A percentile compares a stretch with the other conserved stretches of the same genome.
These are phyloP conservation scores for Rhodotorula sp. DNA, from an alignment of 1,284 basidiomycete genomes.

Conservation along the genomic window DNA sequence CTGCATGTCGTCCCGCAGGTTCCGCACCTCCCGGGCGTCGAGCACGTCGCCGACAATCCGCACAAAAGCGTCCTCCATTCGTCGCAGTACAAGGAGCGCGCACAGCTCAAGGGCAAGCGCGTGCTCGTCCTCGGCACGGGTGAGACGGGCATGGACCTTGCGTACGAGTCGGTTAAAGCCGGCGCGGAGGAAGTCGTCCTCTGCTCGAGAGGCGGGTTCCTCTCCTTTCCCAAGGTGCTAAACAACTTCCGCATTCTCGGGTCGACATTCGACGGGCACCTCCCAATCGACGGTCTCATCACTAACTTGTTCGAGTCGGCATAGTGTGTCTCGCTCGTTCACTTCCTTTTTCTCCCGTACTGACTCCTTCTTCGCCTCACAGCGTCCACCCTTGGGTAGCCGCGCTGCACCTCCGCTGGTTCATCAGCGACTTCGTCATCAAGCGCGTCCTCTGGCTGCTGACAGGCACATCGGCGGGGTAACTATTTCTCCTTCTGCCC, in stretches of 20 bases:
- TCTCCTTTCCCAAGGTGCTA: slow-evolving; percentile 66
- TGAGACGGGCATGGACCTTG: slow-evolving; percentile 69
- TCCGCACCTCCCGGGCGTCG: slow-evolving; percentile 58
- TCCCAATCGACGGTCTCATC: slow-evolving; percentile 66
- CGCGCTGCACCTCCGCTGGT: slow-evolving; percentile 62
- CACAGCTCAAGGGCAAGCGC: slow-evolving; percentile 57
- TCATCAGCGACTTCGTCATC: slow-evolving; percentile 55
- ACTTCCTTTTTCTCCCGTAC: not conserved
- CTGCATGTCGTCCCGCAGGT: slow-evolving; percentile 56
- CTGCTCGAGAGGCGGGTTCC: slow-evolving; percentile 58
- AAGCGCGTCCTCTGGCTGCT: slow-evolving; percentile 65
- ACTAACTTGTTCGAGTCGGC: slow-evolving; percentile 62
- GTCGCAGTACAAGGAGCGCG: slow-evolving; percentile 58
- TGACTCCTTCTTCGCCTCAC: not conserved
- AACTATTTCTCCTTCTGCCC: slow-evolving; percentile 39
- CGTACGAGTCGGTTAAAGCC: slow-evolving; percentile 55
- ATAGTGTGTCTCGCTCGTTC: slow-evolving; percentile 46
- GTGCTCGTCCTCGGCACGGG: slow-evolving; percentile 64
- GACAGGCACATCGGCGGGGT: slow-evolving; percentile 63
- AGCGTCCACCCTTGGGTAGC: slow-evolving; percentile 61
- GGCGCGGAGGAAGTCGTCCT: slow-evolving; percentile 60
- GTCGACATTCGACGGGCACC: slow-evolving; percentile 55
- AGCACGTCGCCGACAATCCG: slow-evolving; percentile 20
- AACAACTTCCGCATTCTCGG: slow-evolving; percentile 66
- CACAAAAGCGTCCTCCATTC: slow-evolving; percentile 58